Evolutionary conservation across 2,329 filamentous ascomycete genomes (phyloP).

Genomic region (Scolecobasidium constrictum): DNA sequence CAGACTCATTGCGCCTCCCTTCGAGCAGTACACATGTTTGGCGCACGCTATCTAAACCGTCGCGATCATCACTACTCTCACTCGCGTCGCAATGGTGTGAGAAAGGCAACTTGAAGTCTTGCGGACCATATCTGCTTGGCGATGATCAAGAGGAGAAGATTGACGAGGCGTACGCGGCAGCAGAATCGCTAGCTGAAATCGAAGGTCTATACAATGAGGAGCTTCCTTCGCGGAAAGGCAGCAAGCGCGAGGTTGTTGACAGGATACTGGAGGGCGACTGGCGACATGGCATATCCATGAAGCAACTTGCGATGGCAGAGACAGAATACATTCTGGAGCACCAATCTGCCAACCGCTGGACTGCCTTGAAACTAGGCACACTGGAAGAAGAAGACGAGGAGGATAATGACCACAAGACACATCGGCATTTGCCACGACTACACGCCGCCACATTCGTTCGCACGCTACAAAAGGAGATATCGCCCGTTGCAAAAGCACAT

Average conservation of each 20-base stretch:
- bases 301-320: constrained; percentile 45
- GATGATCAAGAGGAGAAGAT: constrained; percentile 43
- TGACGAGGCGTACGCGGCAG: constrained; percentile 59
- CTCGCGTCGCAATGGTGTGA: constrained; percentile 71
- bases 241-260: constrained; percentile 43
- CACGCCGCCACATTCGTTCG: constrained; percentile 72
- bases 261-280: constrained; percentile 47
- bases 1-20: constrained; percentile 59
- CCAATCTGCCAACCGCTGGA: constrained; percentile 40
- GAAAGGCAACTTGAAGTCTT: constrained; percentile 49
- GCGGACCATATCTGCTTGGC: constrained; percentile 45
- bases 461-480: constrained; percentile 61
- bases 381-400: constrained; percentile 15
- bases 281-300: constrained; percentile 43
- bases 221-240: constrained; percentile 32
- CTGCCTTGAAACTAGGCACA: constrained; percentile 35
- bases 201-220: constrained; percentile 36
- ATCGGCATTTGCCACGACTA: constrained; percentile 49
- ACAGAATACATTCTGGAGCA: constrained; percentile 43
- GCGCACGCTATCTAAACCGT: constrained; percentile 59
- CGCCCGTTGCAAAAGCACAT: constrained; percentile 73
- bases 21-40: constrained; percentile 52
- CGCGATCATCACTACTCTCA: constrained; percentile 59
- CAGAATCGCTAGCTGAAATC: constrained; percentile 54
- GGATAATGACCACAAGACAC: constrained; percentile 27